Base-by-base conservation (phyloP, 768 basidiomycete genomes). In the Mycena vitilis region DNA sequence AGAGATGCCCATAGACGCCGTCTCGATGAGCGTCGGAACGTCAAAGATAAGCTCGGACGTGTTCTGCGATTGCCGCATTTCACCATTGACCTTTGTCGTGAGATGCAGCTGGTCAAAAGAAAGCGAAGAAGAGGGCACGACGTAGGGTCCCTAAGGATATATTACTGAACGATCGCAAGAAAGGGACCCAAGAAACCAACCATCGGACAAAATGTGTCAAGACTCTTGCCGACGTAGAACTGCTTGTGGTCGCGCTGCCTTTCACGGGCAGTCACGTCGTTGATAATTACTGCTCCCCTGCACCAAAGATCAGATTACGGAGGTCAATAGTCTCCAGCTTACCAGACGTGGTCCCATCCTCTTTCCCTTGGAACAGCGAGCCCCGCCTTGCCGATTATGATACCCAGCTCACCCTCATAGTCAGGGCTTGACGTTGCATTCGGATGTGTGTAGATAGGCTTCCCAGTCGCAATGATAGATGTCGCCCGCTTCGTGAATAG, bases 11-110 rank as follows among this genome's bases (percentile, higher is more conserved):
- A 72, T 63, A 18, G 68, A 69, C 30, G 60, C 66, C 30, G 71
- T 72, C n/a, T 59, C 47, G 51, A 72, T 58, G 42, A 72, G 71
- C 3, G 68, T 72, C 42, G 71, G 71, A 23, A 72, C 58, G 51
- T 72, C 71, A 54, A 72, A 72, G 60, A 69, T 72, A 49, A 72
- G 71, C 65, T 72, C 71, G 4, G 71, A 63, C n/a, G 71, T 72
- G 63, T 70, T 72, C 68, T 72, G 71, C 40, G 71, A 72, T 62
- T 72, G 71, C 16, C 71, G 71, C 10, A 72, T 51, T n/a, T 66
- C 47, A 20, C 71, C 71, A 65, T 72, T 72, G 23, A 69, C 71
- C 23, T 53, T 63, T 1, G 71, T 69, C 13, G 71, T 72, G 47
- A 72, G 69, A 48, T 72, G 71, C 18, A 72, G 60, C 15, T 55